Evolutionary conservation across 371 early-diverging fungal species (phyloP), one percentile per base, ranked within the genome.

Genomic region (Rhizopus stolonifer): DNA sequence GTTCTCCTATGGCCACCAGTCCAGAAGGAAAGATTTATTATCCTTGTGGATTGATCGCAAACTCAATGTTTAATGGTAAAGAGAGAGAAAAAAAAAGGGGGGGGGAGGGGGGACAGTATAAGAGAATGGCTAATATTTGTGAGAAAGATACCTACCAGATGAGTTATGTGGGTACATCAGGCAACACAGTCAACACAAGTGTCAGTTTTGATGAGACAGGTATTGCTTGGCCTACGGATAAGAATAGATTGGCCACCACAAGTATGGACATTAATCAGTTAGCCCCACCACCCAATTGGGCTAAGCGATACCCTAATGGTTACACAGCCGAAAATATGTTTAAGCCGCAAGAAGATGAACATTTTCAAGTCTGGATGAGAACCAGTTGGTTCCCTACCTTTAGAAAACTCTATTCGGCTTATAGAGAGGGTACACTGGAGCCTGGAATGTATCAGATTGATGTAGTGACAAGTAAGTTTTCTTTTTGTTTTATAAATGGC

Each of bases 331-430:
- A 65, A 22, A 69, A 69, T 18, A 77, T 85, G 59, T 83, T 81
- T 55, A 48, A 74, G 46, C 78, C 75, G 33, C 88, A 86, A 14
- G 72, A 86, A 29, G 80, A 86, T 73, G 87, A 94, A 68, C 81
- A 89, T 56, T 88, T 96, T 59, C 86, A 89, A 59, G 96, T 95
- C 15, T 97, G 98, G 98, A 94, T 96, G 91, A 75, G 93, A 46
- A 88, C 91, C 0, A 89, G 93, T 21, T 92, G 94, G 23, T 83
- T 94, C 56, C 93, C 96, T 6, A 90, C 81, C 9, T 95, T 96
- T 78, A 79, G 94, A 49, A 97, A 97, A 67, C 73, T 94, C 19
- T 96, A 90, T 70, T 91, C 91, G 34, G 70, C 79, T 40, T 77
- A 77, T 53, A 58, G 64, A 55, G 65, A 77, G 29, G 58, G 67